A percentile compares a stretch with the other conserved stretches of the same genome.
These are phyloP conservation scores for Ophiocordyceps sinensis DNA, from an alignment of 2,329 filamentous ascomycete genomes.

Conservation along the genomic window DNA sequence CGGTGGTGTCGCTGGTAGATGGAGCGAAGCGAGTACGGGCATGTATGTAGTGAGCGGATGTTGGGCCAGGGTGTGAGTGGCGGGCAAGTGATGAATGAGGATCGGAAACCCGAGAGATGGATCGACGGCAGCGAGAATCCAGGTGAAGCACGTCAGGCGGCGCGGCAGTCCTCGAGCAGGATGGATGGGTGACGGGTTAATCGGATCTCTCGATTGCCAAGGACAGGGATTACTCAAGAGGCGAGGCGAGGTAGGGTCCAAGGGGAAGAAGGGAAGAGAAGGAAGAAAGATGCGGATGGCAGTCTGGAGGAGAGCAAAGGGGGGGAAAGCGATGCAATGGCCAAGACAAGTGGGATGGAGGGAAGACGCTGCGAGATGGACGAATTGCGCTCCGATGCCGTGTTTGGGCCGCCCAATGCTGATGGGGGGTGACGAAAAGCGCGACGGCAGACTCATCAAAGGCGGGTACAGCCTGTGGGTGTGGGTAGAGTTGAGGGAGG, in stretches of 20 bases:
- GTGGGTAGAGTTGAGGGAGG: background rate
- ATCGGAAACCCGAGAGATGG: background rate
- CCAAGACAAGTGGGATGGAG: background rate
- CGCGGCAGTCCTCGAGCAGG: background rate
- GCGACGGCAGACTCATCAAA: background rate
- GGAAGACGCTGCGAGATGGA: background rate
- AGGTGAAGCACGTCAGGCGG: background rate
- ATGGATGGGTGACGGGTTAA: background rate
- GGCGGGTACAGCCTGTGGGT: background rate
- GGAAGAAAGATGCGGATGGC: background rate
- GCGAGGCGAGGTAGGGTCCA: background rate
- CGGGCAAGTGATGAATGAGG: background rate
- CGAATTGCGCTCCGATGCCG: background rate
- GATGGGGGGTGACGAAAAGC: background rate
- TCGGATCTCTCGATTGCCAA: constrained; percentile 4
- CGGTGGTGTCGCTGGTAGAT: too few species aligned
- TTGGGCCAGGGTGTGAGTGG: background rate
- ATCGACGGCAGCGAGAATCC: background rate
- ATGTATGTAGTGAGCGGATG: background rate
- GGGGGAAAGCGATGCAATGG: background rate
- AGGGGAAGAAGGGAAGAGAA: background rate
- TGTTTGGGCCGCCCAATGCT: background rate
- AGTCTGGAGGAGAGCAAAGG: background rate
- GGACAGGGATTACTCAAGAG: background rate
- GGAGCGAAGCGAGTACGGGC: background rate